Percentiles rank a stretch among this genome's conserved stretches.
Evolutionary conservation across 106 monocot species (phyloP).

Genomic region (Dioscorea alata): DNA sequence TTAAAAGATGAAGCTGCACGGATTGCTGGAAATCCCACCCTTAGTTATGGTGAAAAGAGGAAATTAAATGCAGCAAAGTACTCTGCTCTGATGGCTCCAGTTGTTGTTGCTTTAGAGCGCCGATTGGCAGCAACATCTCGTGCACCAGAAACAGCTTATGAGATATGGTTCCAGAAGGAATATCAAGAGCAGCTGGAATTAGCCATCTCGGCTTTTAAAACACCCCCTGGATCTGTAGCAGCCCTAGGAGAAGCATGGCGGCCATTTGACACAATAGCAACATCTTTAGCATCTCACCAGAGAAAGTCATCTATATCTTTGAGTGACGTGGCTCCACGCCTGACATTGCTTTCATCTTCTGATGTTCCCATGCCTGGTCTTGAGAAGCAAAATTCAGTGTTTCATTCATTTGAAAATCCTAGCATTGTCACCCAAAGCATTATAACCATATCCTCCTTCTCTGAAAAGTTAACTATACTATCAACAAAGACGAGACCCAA

Average conservation of each 20-base stretch:
- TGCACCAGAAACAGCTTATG: slow-evolving; percentile 78
- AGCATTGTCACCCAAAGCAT: slow-evolving; percentile 29
- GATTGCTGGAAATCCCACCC: slow-evolving; percentile 72
- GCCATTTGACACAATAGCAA: slow-evolving; percentile 70
- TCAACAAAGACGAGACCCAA: slow-evolving; percentile 98
- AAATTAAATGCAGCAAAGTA: slow-evolving; percentile 95
- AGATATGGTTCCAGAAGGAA: slow-evolving; percentile 86
- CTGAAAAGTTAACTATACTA: slow-evolving; percentile 66
- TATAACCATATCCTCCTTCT: slow-evolving; percentile 82
- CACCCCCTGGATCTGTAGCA: slow-evolving; percentile 56
- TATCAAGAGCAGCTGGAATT: slow-evolving; percentile 65
- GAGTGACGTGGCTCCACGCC: slow-evolving; percentile 73
- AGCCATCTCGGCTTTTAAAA: slow-evolving; percentile 73
- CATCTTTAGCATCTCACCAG: slow-evolving; percentile 71
- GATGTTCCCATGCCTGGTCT: slow-evolving; percentile 97
- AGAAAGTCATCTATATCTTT: slow-evolving; percentile 63
- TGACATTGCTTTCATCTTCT: slow-evolving; percentile 66
- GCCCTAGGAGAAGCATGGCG: slow-evolving; percentile 76
- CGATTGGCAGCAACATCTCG: slow-evolving; percentile 87
- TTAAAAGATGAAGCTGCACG: slow-evolving; percentile 89
- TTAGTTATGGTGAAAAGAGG: slow-evolving; percentile 65
- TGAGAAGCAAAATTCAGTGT: slow-evolving; percentile 53
- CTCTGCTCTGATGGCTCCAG: slow-evolving; percentile 94
- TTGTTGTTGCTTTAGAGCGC: slow-evolving; percentile 91
- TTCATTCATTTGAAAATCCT: slow-evolving; percentile 15